These are phyloP conservation scores for Phaeosphaeria sp. DNA, from an alignment of 2,329 filamentous ascomycete genomes.

Conservation along the genomic window DNA sequence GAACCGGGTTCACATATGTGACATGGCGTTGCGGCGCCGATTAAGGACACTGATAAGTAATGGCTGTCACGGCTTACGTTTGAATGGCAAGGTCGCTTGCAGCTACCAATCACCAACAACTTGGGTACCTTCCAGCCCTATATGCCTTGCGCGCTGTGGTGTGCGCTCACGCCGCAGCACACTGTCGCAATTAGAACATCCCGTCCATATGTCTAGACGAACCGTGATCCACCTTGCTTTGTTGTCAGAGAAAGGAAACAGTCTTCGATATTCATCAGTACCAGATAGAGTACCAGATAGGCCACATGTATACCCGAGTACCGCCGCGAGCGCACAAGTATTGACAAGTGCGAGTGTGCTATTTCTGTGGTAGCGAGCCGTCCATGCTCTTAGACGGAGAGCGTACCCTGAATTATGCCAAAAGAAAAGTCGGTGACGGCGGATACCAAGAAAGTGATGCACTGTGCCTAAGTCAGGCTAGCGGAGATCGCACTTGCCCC, in stretches of 20 bases:
- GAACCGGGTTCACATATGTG: background rate
- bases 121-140: background rate
- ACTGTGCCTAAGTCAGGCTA: slow-evolving; percentile 14
- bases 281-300: too few species aligned
- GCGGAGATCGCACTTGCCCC: slow-evolving; percentile 12
- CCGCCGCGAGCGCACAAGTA: background rate
- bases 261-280: background rate
- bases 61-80: slow-evolving; percentile 16
- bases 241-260: background rate
- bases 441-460: slow-evolving; percentile 10
- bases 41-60: slow-evolving; percentile 17
- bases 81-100: background rate
- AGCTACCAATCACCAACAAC: background rate
- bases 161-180: background rate
- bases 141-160: background rate
- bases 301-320: background rate
- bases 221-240: background rate
- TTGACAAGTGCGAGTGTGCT: background rate
- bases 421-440: slow-evolving; percentile 35
- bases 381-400: slow-evolving; percentile 1
- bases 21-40: background rate
- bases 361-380: slow-evolving; percentile 15
- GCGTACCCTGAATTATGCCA: slow-evolving; percentile 9
- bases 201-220: background rate
- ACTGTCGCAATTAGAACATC: background rate